These are phyloP conservation scores for Penicillium bovifimosum DNA, from an alignment of 495 filamentous ascomycete genomes.

Conservation along the genomic window DNA sequence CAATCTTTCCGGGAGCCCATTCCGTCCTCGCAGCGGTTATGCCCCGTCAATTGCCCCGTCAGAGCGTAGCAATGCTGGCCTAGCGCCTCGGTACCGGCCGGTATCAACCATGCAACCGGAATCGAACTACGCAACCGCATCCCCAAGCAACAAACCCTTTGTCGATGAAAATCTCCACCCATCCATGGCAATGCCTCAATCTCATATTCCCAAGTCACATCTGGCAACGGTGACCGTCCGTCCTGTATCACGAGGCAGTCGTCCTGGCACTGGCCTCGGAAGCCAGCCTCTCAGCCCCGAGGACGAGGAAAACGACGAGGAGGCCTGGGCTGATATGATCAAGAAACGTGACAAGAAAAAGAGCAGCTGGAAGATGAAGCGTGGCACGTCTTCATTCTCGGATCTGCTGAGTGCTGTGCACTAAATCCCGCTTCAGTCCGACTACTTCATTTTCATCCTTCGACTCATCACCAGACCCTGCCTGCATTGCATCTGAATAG, in stretches of 20 bases:
- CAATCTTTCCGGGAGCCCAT: slow-evolving; percentile 23
- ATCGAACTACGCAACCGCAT: slow-evolving; percentile 42
- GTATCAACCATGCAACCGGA: slow-evolving; percentile 54
- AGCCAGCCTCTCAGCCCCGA: slow-evolving; percentile 24
- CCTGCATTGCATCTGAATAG: background rate
- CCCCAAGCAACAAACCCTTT: slow-evolving; percentile 46
- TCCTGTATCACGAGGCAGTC: slow-evolving; percentile 29
- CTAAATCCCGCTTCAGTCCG: slow-evolving; percentile 14
- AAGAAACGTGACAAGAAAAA: slow-evolving; percentile 78
- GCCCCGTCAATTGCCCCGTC: slow-evolving; percentile 81
- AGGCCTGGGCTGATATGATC: slow-evolving; percentile 82
- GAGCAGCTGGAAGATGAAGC: slow-evolving; percentile 66
- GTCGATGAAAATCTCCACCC: slow-evolving; percentile 40
- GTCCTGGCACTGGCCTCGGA: slow-evolving; percentile 23
- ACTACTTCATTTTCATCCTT: background rate
- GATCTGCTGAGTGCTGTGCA: slow-evolving; percentile 43
- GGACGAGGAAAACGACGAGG: slow-evolving; percentile 79
- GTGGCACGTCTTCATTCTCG: slow-evolving; percentile 38
- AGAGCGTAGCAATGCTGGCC: slow-evolving; percentile 87
- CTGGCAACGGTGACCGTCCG: slow-evolving; percentile 35
- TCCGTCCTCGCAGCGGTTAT: slow-evolving; percentile 45
- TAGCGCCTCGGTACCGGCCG: slow-evolving; percentile 87
- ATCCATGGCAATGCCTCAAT: slow-evolving; percentile 15
- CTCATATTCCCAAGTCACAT: slow-evolving; percentile 29
- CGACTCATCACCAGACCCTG: background rate